A percentile compares a stretch with the other conserved stretches of the same genome.
These are phyloP conservation scores for Leishmania arabica DNA, from an alignment of 208 protist species.

Conservation along the genomic window DNA sequence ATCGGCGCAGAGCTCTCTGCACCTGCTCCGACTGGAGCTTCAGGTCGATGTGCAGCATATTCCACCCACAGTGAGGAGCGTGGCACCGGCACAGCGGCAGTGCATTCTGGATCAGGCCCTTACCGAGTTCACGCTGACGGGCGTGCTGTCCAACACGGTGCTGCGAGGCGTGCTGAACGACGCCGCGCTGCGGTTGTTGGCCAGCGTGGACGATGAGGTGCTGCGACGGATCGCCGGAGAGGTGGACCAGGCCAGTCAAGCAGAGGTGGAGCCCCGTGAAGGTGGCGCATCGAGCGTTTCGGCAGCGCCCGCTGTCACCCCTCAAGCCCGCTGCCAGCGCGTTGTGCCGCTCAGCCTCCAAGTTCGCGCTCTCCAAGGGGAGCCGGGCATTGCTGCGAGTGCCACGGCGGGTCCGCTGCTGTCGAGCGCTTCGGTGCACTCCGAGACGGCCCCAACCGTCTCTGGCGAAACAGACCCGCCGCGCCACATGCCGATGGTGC, in stretches of 20 bases:
- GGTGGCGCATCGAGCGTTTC: background rate
- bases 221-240: slow-evolving; percentile 24
- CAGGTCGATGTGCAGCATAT: slow-evolving; percentile 21
- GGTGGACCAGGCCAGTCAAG: background rate
- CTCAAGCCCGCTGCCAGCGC: background rate
- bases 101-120: slow-evolving; percentile 14
- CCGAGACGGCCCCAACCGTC: slow-evolving; percentile 1
- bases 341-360: slow-evolving; percentile 33
- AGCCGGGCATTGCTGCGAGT: background rate
- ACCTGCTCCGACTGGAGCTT: slow-evolving; percentile 25
- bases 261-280: background rate
- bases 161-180: slow-evolving; percentile 34
- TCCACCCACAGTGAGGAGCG: slow-evolving; percentile 19
- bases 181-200: slow-evolving; percentile 31
- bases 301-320: background rate
- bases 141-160: slow-evolving; percentile 25
- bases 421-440: slow-evolving; percentile 6
- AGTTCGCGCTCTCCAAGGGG: slow-evolving; percentile 23
- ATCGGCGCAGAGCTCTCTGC: slow-evolving; percentile 13
- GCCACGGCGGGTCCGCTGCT: background rate
- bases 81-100: slow-evolving; percentile 17
- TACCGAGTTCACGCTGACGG: slow-evolving; percentile 22
- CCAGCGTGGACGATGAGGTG: slow-evolving; percentile 28
- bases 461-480: slow-evolving; percentile 20
- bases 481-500: background rate